Percentiles rank a stretch among this genome's conserved stretches.
phyloP scores from a whole-genome alignment of 2,329 filamentous ascomycete genomes.

The Fusarium guadeloupense region DNA sequence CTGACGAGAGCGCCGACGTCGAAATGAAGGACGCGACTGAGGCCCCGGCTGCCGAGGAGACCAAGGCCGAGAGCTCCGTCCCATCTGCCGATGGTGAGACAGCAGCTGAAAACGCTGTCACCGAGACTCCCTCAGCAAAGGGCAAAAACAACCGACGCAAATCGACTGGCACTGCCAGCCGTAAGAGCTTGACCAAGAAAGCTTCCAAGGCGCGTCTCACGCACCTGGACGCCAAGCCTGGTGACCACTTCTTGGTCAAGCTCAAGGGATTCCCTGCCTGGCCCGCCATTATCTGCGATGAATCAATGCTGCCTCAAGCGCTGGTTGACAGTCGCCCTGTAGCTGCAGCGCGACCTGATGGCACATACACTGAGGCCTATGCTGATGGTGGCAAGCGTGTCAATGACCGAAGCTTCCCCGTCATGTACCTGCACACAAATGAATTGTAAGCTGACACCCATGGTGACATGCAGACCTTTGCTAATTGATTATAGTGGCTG shows the following conservation, averaged over 20 bases:
- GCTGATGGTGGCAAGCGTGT: constrained; percentile 87
- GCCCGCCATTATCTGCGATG: constrained; percentile 93
- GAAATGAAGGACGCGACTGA: constrained; percentile 61
- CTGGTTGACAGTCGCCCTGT: constrained; percentile 84
- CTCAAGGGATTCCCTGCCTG: constrained; percentile 95
- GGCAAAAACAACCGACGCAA: constrained; percentile 71
- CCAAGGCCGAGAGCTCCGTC: constrained; percentile 40
- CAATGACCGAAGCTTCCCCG: constrained; percentile 85
- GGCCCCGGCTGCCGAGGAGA: constrained; percentile 44
- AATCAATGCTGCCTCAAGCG: constrained; percentile 87
- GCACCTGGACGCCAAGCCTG: constrained; percentile 84
- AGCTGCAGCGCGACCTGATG: constrained; percentile 82
- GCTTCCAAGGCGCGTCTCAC: constrained; percentile 77
- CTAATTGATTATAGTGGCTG: constrained; percentile 72
- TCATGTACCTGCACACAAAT: constrained; percentile 95
- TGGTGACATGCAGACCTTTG: neutral
- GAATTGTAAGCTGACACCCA: constrained; percentile 81
- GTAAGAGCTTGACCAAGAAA: constrained; percentile 87
- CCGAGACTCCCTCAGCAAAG: constrained; percentile 47
- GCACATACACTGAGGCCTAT: constrained; percentile 87
- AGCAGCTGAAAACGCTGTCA: constrained; percentile 37
- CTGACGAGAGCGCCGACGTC: constrained; percentile 52
- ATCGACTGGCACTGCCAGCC: constrained; percentile 75
- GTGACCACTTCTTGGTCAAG: constrained; percentile 90
- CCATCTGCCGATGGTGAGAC: constrained; percentile 42